Evolutionary conservation across 2,329 filamentous ascomycete species (phyloP).

Genomic region (Kalaharituber pfeilii): DNA sequence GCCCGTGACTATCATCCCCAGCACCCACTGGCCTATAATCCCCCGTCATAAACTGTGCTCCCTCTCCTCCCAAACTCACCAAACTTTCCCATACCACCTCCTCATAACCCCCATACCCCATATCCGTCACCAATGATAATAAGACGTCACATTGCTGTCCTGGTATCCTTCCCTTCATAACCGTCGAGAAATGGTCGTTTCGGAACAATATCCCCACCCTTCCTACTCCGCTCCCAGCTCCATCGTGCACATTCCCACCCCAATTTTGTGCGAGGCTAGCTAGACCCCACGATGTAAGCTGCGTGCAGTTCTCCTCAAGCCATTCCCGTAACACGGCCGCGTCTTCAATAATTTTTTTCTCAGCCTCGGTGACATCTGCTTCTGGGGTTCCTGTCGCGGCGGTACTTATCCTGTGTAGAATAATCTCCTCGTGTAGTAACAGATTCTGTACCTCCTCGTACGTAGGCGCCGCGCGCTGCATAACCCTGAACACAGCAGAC

Average conservation of each 20-base stretch:
- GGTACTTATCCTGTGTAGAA: slow-evolving; percentile 57
- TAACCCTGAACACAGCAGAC: slow-evolving; percentile 49
- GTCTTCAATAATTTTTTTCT: slow-evolving; percentile 60
- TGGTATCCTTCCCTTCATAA: slow-evolving; percentile 71
- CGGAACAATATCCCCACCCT: slow-evolving; percentile 82
- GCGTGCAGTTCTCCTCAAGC: slow-evolving; percentile 61
- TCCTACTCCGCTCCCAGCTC: slow-evolving; percentile 36
- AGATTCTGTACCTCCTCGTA: slow-evolving; percentile 88
- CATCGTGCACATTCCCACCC: not conserved
- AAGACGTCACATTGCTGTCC: slow-evolving; percentile 28
- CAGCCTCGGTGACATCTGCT: slow-evolving; percentile 36
- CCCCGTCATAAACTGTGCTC: slow-evolving; percentile 69
- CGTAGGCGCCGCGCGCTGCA: slow-evolving; percentile 52
- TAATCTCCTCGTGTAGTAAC: slow-evolving; percentile 72
- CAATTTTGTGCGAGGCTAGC: slow-evolving; percentile 44
- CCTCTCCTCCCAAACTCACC: slow-evolving; percentile 69
- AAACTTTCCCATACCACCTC: slow-evolving; percentile 95
- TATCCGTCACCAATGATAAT: slow-evolving; percentile 76
- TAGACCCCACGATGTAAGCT: slow-evolving; percentile 68
- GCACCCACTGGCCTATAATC: slow-evolving; percentile 69
- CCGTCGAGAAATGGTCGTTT: slow-evolving; percentile 90
- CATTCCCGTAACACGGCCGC: slow-evolving; percentile 72
- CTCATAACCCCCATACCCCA: slow-evolving; percentile 70
- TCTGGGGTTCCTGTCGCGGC: slow-evolving; percentile 41
- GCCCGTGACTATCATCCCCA: not conserved